Conservation (phyloP, 768 basidiomycete genomes). For the Tubosaeta sp. region DNA sequence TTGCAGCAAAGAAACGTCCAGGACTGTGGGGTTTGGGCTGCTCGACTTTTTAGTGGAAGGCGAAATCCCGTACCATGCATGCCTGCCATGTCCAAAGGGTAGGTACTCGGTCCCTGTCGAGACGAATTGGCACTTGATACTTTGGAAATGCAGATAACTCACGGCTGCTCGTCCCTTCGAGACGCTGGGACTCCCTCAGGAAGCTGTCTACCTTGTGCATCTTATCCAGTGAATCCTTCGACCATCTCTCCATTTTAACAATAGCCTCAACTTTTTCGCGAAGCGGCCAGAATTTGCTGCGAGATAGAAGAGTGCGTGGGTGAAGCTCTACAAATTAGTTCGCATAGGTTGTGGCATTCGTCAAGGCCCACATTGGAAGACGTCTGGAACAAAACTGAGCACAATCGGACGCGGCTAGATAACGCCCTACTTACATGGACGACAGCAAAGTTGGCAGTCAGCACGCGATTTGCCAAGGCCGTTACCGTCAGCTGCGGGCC, state of each 20-base stretch:
- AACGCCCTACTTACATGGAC: background rate
- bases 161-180: too few relatives aligned
- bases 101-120: background rate
- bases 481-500: background rate
- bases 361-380: background rate
- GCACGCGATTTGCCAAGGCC: background rate
- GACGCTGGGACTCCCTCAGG: background rate
- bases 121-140: background rate
- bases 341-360: too few relatives aligned
- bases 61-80: background rate
- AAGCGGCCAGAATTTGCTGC: background rate
- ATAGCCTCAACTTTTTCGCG: background rate
- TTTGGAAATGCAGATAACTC: too few relatives aligned
- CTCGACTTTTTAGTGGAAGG: too few relatives aligned
- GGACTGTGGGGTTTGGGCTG: background rate
- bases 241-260: background rate
- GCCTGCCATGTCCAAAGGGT: background rate
- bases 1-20: background rate
- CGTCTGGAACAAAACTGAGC: background rate
- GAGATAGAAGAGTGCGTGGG: background rate
- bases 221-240: background rate
- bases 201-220: background rate
- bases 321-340: background rate
- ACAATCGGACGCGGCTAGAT: background rate
- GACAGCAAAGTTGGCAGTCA: background rate